These are phyloP conservation scores for Zalerion maritima DNA, from an alignment of 495 filamentous ascomycete genomes.

Conservation along the genomic window DNA sequence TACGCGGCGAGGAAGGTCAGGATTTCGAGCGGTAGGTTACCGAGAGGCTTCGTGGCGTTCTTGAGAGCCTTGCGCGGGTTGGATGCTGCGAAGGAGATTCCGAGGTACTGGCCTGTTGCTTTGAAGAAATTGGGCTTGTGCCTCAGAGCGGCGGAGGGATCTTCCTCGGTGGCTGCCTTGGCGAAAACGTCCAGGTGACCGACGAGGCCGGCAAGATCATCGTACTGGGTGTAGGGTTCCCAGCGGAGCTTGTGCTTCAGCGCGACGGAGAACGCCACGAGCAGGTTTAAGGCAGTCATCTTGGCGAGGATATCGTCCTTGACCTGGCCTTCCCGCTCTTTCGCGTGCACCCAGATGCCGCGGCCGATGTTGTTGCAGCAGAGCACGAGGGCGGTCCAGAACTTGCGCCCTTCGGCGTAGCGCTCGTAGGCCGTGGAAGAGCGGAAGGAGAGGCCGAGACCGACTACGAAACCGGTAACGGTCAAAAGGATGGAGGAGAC, in stretches of 20 bases:
- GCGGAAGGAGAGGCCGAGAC: constrained; percentile 68
- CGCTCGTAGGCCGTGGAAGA: constrained; percentile 78
- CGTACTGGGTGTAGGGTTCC: constrained; percentile 68
- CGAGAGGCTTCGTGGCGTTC: constrained; percentile 43
- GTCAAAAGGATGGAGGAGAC: constrained; percentile 63
- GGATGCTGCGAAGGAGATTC: constrained; percentile 51
- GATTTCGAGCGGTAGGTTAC: constrained; percentile 67
- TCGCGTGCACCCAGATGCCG: constrained; percentile 62
- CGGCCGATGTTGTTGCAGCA: constrained; percentile 60
- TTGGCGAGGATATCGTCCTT: constrained; percentile 63
- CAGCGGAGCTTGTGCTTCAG: constrained; percentile 82
- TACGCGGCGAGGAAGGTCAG: constrained; percentile 57
- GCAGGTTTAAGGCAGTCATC: constrained; percentile 64
- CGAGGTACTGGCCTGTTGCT: constrained; percentile 49
- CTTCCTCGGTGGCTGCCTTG: constrained; percentile 42
- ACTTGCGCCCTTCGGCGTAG: constrained; percentile 59
- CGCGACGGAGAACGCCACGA: constrained; percentile 60
- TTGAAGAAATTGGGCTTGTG: constrained; percentile 42
- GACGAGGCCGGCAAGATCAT: constrained; percentile 44
- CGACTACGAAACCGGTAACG: constrained; percentile 80
- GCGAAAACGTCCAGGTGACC: constrained; percentile 56
- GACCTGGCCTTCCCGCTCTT: constrained; percentile 48
- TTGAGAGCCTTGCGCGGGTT: constrained; percentile 65
- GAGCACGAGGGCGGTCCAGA: constrained; percentile 61
- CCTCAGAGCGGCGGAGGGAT: constrained; percentile 27